These are phyloP conservation scores for Tetracentron sinense DNA, from an alignment of 164 flowering plant species.

Conservation along the genomic window DNA sequence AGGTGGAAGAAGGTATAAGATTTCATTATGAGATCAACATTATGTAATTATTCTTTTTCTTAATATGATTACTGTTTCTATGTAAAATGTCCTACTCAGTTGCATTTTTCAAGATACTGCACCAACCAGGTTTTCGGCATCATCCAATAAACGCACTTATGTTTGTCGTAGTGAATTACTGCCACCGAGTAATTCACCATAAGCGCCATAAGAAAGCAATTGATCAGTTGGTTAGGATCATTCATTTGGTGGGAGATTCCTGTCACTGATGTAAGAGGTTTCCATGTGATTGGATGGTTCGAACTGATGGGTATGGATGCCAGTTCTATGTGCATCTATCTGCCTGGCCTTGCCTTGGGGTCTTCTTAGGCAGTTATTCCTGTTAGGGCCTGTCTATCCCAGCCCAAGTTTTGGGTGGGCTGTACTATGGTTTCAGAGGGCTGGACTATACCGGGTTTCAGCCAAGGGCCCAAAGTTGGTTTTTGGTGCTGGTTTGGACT, in stretches of 20 bases:
- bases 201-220: not conserved
- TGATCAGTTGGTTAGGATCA: not conserved
- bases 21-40: not conserved
- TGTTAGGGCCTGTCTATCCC: too few species aligned
- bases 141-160: not conserved
- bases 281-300: not conserved
- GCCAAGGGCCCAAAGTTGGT: too few species aligned
- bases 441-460: too few species aligned
- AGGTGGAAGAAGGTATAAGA: slow-evolving; percentile 46
- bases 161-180: not conserved
- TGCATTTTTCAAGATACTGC: too few species aligned
- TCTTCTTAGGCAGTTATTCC: too few species aligned
- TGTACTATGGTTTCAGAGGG: too few species aligned
- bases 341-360: not conserved
- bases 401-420: too few species aligned
- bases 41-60: not conserved
- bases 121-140: too few species aligned
- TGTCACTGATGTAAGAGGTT: not conserved
- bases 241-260: not conserved
- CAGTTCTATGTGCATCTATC: not conserved
- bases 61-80: not conserved
- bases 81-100: too few species aligned
- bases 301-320: not conserved
- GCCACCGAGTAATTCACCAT: not conserved
- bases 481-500: too few species aligned